Evolutionary conservation across 768 basidiomycete genomes (phyloP).

Genomic region (Saitozyma sp.): DNA sequence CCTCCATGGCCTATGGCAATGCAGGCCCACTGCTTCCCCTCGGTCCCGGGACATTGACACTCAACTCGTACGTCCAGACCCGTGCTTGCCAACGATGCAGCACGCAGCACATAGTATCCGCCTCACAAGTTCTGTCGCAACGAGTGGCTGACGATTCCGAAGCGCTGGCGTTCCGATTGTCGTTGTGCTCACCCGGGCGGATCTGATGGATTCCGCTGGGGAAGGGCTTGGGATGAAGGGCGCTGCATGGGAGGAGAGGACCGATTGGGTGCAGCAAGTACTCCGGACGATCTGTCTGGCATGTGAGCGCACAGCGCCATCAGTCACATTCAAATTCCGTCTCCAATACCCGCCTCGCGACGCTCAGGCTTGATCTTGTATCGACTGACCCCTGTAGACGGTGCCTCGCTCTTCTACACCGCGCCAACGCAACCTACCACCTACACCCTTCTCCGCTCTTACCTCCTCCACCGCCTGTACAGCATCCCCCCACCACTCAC

Average conservation of each 20-base stretch:
- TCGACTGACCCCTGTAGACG: slow-evolving; percentile 61
- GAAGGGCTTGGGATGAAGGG: slow-evolving; percentile 82
- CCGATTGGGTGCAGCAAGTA: slow-evolving; percentile 94
- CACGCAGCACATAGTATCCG: no score
- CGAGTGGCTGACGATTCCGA: not conserved
- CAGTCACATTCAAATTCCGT: not conserved
- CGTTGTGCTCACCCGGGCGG: slow-evolving; percentile 88
- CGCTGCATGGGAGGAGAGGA: slow-evolving; percentile 73
- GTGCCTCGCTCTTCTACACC: slow-evolving; percentile 87
- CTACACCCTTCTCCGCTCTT: slow-evolving; percentile 73
- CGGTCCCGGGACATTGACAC: slow-evolving; percentile 78
- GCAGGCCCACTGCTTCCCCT: slow-evolving; percentile 72
- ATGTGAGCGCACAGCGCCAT: slow-evolving; percentile 60
- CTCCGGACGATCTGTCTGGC: slow-evolving; percentile 86
- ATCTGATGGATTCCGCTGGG: slow-evolving; percentile 75
- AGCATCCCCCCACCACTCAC: slow-evolving; percentile 65
- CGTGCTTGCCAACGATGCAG: no score
- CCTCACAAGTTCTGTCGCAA: not conserved
- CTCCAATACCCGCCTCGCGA: no score
- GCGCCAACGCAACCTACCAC: slow-evolving; percentile 72
- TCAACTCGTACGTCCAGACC: slow-evolving; percentile 60
- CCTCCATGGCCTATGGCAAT: slow-evolving; percentile 13
- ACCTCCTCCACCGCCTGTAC: slow-evolving; percentile 79
- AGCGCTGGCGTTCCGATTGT: slow-evolving; percentile 73
- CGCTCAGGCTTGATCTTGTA: no score